A percentile compares a stretch with the other conserved stretches of the same genome.
Conservation (phyloP, 2,329 filamentous ascomycete genomes). For the Hypoxylon sp. region DNA sequence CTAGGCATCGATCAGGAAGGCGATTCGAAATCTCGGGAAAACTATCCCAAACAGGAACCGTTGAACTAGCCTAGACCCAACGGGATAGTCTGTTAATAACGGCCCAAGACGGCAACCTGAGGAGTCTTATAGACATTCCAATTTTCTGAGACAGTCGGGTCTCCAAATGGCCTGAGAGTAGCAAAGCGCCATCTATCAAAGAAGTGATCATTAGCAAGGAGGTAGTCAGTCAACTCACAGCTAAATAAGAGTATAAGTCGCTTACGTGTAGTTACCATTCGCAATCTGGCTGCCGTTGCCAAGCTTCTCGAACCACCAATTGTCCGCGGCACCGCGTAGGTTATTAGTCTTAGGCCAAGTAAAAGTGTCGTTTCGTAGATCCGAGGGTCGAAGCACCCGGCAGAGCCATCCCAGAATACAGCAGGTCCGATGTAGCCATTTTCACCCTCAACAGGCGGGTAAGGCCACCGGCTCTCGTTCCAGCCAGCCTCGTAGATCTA, state of each 20-base stretch:
- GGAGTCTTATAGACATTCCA: slow-evolving; percentile 43
- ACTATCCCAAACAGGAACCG: not conserved
- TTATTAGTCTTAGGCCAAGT: slow-evolving; percentile 46
- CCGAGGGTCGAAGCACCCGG: slow-evolving; percentile 42
- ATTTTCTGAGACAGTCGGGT: slow-evolving; percentile 33
- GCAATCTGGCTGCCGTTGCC: slow-evolving; percentile 43
- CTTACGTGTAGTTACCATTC: slow-evolving; percentile 45
- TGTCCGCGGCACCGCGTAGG: slow-evolving; percentile 39
- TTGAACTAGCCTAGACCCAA: not conserved
- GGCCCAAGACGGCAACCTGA: slow-evolving; percentile 38
- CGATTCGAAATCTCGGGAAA: not conserved
- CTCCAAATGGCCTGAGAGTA: slow-evolving; percentile 39
- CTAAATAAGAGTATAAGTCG: not conserved
- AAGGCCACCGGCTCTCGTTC: slow-evolving; percentile 49
- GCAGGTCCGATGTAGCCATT: slow-evolving; percentile 52
- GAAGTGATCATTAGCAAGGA: slow-evolving; percentile 7
- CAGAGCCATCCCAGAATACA: slow-evolving; percentile 45
- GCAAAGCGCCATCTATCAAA: slow-evolving; percentile 43
- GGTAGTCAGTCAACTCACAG: not conserved
- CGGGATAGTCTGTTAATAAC: slow-evolving; percentile 35
- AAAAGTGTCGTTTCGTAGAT: slow-evolving; percentile 46
- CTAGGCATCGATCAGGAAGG: not conserved
- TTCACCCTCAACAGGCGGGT: slow-evolving; percentile 50
- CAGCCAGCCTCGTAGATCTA: slow-evolving; percentile 51
- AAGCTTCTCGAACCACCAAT: slow-evolving; percentile 43